A percentile compares a stretch with the other conserved stretches of the same genome.
Conservation (phyloP, 257 asterid species). For the Nicotiana paniculata region DNA sequence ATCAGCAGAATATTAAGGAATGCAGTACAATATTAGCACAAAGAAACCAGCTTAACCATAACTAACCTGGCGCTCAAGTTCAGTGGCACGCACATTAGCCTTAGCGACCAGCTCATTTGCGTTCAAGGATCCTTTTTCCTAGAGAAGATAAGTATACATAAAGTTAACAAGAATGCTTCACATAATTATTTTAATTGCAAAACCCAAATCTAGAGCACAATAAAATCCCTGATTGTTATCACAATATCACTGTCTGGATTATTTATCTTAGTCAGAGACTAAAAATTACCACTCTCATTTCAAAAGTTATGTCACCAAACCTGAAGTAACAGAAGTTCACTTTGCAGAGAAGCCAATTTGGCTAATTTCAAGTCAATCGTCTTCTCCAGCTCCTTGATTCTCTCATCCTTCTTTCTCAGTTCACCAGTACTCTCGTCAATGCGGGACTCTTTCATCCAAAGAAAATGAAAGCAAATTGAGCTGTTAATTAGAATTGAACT, state of each 20-base stretch:
- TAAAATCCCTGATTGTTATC: not conserved
- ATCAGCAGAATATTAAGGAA: conserved; percentile 1
- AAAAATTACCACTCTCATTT: not conserved
- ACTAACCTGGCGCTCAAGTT: conserved; percentile 38
- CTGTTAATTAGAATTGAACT: not conserved
- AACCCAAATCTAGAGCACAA: not conserved
- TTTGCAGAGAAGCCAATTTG: conserved; percentile 30
- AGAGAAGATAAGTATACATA: not conserved
- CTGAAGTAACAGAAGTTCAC: conserved; percentile 24
- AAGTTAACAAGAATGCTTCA: not conserved
- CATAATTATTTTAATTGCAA: not conserved
- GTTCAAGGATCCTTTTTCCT: conserved; percentile 27
- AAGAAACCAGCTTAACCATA: not conserved
- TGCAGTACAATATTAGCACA: not conserved
- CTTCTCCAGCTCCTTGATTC: conserved; percentile 27
- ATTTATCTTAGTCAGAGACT: not conserved
- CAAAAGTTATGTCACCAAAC: conserved; percentile 11
- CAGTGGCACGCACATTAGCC: conserved; percentile 26
- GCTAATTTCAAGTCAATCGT: conserved; percentile 29
- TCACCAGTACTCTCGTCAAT: conserved; percentile 24
- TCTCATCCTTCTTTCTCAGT: conserved; percentile 29
- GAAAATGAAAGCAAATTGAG: not conserved
- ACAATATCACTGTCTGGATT: not conserved
- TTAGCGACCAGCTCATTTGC: conserved; percentile 23
- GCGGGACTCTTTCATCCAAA: conserved; percentile 22